Conservation (phyloP, 106 monocot genomes). For the Acorus gramineus region DNA sequence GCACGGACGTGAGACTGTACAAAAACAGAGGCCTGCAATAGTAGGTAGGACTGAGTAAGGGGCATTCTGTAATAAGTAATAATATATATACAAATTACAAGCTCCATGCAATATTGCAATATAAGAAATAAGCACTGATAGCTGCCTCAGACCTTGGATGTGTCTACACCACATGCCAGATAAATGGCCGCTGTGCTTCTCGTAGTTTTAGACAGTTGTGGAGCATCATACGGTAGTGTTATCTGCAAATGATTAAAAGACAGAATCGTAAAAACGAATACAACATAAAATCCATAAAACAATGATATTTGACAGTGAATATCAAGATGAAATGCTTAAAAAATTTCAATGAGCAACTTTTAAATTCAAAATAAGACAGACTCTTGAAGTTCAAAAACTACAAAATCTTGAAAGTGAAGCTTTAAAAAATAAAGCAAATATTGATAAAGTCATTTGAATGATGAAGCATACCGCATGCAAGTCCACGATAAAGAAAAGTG, state of each 20-base stretch:
- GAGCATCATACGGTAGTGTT: conserved; percentile 68
- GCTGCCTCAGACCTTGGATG: conserved; percentile 55
- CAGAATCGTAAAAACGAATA: conserved; percentile 3
- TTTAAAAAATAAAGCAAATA: background rate
- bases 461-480: conserved; percentile 66
- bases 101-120: background rate
- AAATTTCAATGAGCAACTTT: background rate
- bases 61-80: background rate
- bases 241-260: conserved; percentile 40
- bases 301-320: background rate
- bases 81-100: too few species aligned
- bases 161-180: conserved; percentile 91
- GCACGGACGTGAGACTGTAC: conserved; percentile 94
- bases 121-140: background rate
- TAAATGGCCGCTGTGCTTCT: conserved; percentile 90
- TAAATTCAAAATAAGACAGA: too few species aligned
- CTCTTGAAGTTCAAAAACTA: too few species aligned
- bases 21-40: conserved; percentile 74
- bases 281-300: background rate
- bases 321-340: background rate
- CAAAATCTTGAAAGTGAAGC: background rate
- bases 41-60: background rate
- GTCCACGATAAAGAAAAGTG: conserved; percentile 81
- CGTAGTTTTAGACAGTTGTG: conserved; percentile 62
- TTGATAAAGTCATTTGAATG: too few species aligned